Evolutionary conservation across 2,329 filamentous ascomycete species (phyloP), one percentile per base, ranked within the genome.

Genomic region (Penicillium polonicum): DNA sequence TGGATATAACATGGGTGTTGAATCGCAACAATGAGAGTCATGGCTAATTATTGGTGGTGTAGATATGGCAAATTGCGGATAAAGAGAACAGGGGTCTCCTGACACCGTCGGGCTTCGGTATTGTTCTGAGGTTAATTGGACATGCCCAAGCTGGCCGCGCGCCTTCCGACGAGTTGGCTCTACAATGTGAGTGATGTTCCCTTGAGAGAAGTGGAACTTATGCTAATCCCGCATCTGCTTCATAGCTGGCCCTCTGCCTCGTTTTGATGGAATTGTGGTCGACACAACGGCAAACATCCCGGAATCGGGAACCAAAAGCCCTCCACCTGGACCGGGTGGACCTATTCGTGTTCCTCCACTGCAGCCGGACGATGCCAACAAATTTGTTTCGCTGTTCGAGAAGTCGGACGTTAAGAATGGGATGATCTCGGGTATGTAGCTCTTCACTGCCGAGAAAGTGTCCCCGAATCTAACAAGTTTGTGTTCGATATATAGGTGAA

Each of bases 41-140:
- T 42, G 31, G 50, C 41, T 48, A 45, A 60, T 61, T 38, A 60
- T 33, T 41, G 5, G 41, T 43, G 25, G 23, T 44, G n/a, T 38
- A 96, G 90, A 97, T 99, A 83, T 99, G 94, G 94, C 93, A 97
- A 79, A 94, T 99, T 74, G 93, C 94, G 66, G 94, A 99, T 79
- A 92, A 86, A 65, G 93, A 97, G 79, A 99, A 99, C 79, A 87
- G 92, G 64, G 94, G 94, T 52, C 89, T 97, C 66, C 81, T 99
- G 65, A 97, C 92, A 35, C 92, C 92, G 21, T 86, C 92, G 42
- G 94, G 93, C 72, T 99, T 99, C 78, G 91, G 92, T 60, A 85
- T 96, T 72, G 94, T 96, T 57, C 79, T 99, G 72, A 86, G 94
- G 70, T 86, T 99, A 72, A 97, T 99, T 72, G 94, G 92, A 59